Evolutionary conservation across 345 rosid species (phyloP), one percentile per base, ranked within the genome.

Genomic region (Brassica incana): DNA sequence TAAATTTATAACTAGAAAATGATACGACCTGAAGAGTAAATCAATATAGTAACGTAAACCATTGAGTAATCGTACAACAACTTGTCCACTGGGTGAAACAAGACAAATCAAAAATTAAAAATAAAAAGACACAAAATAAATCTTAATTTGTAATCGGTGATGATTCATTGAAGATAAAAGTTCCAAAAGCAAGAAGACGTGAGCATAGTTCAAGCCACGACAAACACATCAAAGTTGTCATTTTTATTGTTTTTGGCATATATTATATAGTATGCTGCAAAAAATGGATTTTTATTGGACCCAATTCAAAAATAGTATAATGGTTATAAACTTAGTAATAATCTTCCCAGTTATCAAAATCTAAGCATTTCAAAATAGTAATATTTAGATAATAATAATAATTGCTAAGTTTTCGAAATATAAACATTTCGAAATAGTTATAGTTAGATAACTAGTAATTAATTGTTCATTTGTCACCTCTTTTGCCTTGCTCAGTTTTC

Each of bases 61-160:
- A 65, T 72, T 56, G 77, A 78, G 73, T 56, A 78, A 67, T 72
- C 29, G 81, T 74, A 73, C 75, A 79, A 74, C 75, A 79, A 79
- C 63, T 79, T 68, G 78, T 38, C 82, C 66, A 79, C 71, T 79
- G 4, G 75, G 20, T 79, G 60, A 52, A 68, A 74, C 78, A 20
- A 61, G 82, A 68, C 69, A 68, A 61, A 68, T 2, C 27, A n/a
- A 23, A 59, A 32, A 27, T 59, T 10, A 2, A 38, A 8, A 8
- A 20, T 8, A 58, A 56, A 56, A 52, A 15, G 16, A 30, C 14
- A 35, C 14, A 66, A 50, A 50, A n/a, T 50, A 50, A 50, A 32
- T 67, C 32, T 66, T 40, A 12, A 30, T 18, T 15, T 72, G 8
- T 65, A 15, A 65, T 36, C 63, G 82, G 77, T 78, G 78, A 15